Percentiles rank a stretch among this genome's conserved stretches.
phyloP scores from a whole-genome alignment of 2,329 filamentous ascomycete species.

The Colletotrichum theobromicola region DNA sequence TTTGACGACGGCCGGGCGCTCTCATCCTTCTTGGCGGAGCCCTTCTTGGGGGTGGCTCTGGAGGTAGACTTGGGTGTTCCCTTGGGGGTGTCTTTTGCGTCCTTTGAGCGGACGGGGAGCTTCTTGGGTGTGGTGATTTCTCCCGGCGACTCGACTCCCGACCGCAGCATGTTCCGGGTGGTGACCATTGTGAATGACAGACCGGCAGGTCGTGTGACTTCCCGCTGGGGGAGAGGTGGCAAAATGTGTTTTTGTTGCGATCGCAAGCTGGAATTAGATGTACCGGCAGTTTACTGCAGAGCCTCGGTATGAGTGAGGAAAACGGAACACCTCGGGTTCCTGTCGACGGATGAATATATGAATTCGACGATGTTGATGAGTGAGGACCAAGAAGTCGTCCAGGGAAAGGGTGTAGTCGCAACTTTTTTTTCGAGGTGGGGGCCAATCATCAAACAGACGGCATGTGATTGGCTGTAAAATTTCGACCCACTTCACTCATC shows the following conservation, averaged over 20 bases:
- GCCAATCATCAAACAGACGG: background rate
- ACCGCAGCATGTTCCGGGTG: constrained; percentile 22
- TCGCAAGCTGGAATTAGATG: background rate
- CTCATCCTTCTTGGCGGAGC: constrained; percentile 7
- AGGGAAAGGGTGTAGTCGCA: constrained; percentile 4
- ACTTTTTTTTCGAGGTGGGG: constrained; percentile 17
- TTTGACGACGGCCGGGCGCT: constrained; percentile 1
- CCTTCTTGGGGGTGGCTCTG: background rate
- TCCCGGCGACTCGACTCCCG: background rate
- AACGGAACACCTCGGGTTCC: background rate
- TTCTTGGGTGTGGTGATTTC: constrained; percentile 24
- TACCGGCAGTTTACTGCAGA: background rate
- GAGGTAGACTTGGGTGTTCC: background rate
- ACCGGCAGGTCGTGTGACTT: background rate
- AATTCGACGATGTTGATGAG: background rate
- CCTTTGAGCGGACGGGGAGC: constrained; percentile 39
- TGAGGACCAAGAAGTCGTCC: background rate
- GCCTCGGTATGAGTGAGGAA: background rate
- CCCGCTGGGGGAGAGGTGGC: background rate
- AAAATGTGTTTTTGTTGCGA: background rate
- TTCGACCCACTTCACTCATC: constrained; percentile 18
- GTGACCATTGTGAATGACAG: constrained; percentile 18
- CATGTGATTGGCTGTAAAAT: constrained; percentile 7
- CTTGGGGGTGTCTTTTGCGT: constrained; percentile 23
- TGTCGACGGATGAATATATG: background rate